Conservation (phyloP, 169 alveolate genomes). For the Amoebophrya sp. region DNA sequence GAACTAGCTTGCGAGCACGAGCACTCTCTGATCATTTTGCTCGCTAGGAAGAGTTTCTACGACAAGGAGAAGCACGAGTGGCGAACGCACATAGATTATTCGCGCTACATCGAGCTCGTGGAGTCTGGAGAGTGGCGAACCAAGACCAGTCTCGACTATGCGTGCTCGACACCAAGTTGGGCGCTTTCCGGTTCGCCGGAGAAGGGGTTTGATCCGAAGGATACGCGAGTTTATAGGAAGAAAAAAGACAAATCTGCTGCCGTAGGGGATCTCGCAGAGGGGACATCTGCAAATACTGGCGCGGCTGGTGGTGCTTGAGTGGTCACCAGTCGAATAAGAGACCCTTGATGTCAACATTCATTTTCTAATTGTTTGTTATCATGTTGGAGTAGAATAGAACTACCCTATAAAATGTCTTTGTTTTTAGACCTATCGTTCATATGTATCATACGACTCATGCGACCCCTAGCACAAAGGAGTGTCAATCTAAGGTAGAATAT, state of each 20-base stretch:
- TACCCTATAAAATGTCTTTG: no score
- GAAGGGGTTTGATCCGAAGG: slow-evolving; percentile 72
- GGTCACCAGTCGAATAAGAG: no score
- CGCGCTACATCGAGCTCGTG: slow-evolving; percentile 59
- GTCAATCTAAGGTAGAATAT: no score
- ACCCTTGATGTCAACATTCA: no score
- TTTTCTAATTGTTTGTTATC: no score
- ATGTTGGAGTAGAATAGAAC: no score
- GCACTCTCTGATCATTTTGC: slow-evolving; percentile 68
- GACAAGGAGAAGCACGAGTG: slow-evolving; percentile 42
- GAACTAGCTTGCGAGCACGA: slow-evolving; percentile 71
- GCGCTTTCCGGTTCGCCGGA: slow-evolving; percentile 67
- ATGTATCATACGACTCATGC: no score
- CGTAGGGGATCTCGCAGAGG: background rate
- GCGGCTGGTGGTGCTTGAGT: no score
- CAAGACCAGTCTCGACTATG: slow-evolving; percentile 64
- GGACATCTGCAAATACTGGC: no score
- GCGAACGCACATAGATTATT: slow-evolving; percentile 76
- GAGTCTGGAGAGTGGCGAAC: background rate
- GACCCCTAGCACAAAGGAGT: no score
- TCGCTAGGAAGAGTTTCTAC: slow-evolving; percentile 57
- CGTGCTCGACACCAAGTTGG: slow-evolving; percentile 72
- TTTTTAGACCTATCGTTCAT: no score
- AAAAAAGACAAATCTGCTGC: background rate
- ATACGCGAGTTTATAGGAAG: slow-evolving; percentile 49